Percentiles rank a stretch among this genome's conserved stretches.
These are phyloP conservation scores for Gracilariopsis chorda DNA, from an alignment of 23 red algal species.

Conservation along the genomic window DNA sequence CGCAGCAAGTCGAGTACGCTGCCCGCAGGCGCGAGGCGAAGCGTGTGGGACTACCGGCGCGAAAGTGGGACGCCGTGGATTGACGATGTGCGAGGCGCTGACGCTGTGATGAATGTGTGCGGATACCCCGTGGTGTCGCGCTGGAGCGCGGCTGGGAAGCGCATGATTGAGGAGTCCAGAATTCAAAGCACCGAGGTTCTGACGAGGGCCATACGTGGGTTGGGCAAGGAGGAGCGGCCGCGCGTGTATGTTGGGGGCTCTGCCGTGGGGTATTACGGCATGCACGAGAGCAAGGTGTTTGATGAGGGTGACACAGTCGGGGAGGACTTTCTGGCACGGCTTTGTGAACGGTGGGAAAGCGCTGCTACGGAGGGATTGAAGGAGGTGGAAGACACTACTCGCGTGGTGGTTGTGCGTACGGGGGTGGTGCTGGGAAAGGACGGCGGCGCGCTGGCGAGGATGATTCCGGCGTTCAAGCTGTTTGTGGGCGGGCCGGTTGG, in stretches of 20 bases:
- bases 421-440: conserved; percentile 81
- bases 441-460: conserved; percentile 77
- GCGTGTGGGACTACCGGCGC: not conserved
- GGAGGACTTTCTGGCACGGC: conserved; percentile 79
- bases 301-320: conserved; percentile 49
- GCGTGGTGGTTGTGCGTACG: conserved; percentile 75
- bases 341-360: conserved; percentile 79
- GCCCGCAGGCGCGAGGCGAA: not conserved
- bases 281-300: conserved; percentile 26
- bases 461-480: conserved; percentile 81
- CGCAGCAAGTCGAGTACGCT: not conserved
- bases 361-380: conserved; percentile 34
- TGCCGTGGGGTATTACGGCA: conserved; percentile 94
- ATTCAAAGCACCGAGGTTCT: conserved; percentile 29
- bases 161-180: conserved; percentile 56
- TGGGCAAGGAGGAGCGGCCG: not conserved
- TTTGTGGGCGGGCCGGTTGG: conserved; percentile 88
- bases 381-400: conserved; percentile 2
- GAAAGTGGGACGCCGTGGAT: not conserved
- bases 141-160: conserved; percentile 53
- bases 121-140: conserved; percentile 68
- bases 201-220: conserved; percentile 4
- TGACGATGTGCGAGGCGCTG: conserved; percentile 19
- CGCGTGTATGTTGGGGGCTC: conserved; percentile 64
- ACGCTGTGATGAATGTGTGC: conserved; percentile 91